These are phyloP conservation scores for Lunularia cruciata DNA, from an alignment of 225 moss, liverwort and hornwort species.

Conservation along the genomic window DNA sequence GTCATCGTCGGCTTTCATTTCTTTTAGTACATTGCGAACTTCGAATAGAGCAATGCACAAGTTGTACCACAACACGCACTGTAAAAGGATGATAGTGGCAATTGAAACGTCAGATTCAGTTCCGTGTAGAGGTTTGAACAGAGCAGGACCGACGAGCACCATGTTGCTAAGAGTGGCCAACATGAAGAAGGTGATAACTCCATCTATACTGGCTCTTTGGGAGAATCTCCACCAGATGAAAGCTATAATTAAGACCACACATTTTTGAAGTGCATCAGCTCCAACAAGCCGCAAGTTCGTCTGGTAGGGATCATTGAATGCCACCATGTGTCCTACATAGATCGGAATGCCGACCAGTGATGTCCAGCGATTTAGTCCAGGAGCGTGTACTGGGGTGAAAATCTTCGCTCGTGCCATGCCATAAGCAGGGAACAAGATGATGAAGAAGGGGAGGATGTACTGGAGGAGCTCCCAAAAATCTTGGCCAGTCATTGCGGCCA, in stretches of 20 bases:
- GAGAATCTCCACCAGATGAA: constrained; percentile 21
- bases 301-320: constrained; percentile 24
- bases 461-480: constrained; percentile 25
- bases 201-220: constrained; percentile 16
- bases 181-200: constrained; percentile 26
- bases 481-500: constrained; percentile 20
- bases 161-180: constrained; percentile 25
- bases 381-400: constrained; percentile 10
- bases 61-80: constrained; percentile 27
- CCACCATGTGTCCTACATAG: constrained; percentile 29
- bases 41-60: constrained; percentile 28
- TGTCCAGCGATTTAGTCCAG: constrained; percentile 25
- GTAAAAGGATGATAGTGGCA: constrained; percentile 22
- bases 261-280: constrained; percentile 23
- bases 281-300: constrained; percentile 24
- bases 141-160: constrained; percentile 25
- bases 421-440: constrained; percentile 19
- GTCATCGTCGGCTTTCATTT: constrained; percentile 12
- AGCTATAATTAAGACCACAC: constrained; percentile 18
- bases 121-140: constrained; percentile 25
- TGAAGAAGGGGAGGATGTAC: constrained; percentile 24
- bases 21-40: constrained; percentile 5
- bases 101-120: constrained; percentile 18
- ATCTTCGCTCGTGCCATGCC: constrained; percentile 20
- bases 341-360: constrained; percentile 19